A percentile compares a stretch with the other conserved stretches of the same genome.
Conservation (phyloP, 345 rosid species). For the Hibiscus syriacus region DNA sequence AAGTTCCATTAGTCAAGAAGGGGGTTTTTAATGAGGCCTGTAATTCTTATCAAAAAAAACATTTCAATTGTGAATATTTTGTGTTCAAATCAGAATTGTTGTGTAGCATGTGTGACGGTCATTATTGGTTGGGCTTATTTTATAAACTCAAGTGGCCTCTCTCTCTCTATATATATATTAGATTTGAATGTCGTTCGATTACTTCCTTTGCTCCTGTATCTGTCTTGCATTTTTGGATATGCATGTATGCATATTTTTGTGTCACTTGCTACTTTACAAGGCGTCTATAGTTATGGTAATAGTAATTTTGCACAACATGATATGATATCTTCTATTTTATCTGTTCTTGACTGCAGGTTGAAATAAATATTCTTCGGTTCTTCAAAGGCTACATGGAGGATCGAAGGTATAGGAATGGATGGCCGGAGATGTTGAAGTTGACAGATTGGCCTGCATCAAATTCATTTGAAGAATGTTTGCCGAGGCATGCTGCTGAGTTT, state of each 20-base stretch:
- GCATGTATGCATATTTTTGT: not conserved
- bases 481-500: slow-evolving; percentile 53
- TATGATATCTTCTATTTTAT: slow-evolving; percentile 9
- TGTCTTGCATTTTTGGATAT: not conserved
- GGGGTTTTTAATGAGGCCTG: too few relatives aligned
- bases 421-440: slow-evolving; percentile 54
- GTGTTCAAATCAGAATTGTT: not conserved
- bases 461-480: slow-evolving; percentile 45
- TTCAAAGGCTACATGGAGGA: slow-evolving; percentile 51
- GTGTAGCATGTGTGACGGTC: not conserved
- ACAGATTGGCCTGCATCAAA: slow-evolving; percentile 60
- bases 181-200: not conserved
- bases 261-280: not conserved
- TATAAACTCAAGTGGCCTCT: not conserved
- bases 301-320: too few relatives aligned
- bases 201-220: not conserved
- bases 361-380: slow-evolving; percentile 39
- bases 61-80: too few relatives aligned
- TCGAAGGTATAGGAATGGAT: slow-evolving; percentile 30
- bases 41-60: too few relatives aligned
- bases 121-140: not conserved
- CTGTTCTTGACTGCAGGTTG: slow-evolving; percentile 33
- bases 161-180: not conserved
- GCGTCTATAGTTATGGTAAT: not conserved
- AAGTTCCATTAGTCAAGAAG: too few relatives aligned